These are phyloP conservation scores for Coprinopsis sp. DNA, from an alignment of 768 basidiomycete species.

Conservation along the genomic window DNA sequence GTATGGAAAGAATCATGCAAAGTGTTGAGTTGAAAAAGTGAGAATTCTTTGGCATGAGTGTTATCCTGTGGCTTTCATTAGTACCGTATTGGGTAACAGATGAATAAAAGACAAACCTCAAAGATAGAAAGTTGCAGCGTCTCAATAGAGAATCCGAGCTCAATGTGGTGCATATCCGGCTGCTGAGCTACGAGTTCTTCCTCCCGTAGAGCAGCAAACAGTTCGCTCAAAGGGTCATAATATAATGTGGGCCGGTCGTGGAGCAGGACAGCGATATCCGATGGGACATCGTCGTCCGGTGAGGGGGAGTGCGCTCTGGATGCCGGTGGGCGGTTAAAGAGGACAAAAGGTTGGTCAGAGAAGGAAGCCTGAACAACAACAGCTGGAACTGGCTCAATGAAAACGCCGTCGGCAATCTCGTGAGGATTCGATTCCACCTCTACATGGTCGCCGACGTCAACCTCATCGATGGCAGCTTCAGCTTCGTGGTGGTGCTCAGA, in stretches of 20 bases:
- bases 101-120: constrained; percentile 44
- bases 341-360: constrained; percentile 43
- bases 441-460: background rate
- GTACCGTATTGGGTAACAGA: background rate
- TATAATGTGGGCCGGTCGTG: constrained; percentile 65
- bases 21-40: constrained; percentile 67
- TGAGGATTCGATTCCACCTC: constrained; percentile 29
- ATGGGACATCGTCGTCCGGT: constrained; percentile 11
- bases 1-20: constrained; percentile 60
- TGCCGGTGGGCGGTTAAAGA: constrained; percentile 36
- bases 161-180: constrained; percentile 48
- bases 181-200: constrained; percentile 48
- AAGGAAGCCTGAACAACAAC: constrained; percentile 17
- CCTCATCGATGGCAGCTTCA: background rate
- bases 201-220: constrained; percentile 69
- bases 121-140: constrained; percentile 60
- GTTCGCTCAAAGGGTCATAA: constrained; percentile 65
- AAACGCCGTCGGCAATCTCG: constrained; percentile 62
- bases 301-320: constrained; percentile 47
- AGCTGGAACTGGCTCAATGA: constrained; percentile 71
- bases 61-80: constrained; percentile 52
- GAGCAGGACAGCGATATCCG: constrained; percentile 43
- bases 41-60: constrained; percentile 60
- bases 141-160: constrained; percentile 66
- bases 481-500: no score